Evolutionary conservation across 208 protist species (phyloP), one percentile per base, ranked within the genome.

Genomic region (Acanthamoeba castellanii): DNA sequence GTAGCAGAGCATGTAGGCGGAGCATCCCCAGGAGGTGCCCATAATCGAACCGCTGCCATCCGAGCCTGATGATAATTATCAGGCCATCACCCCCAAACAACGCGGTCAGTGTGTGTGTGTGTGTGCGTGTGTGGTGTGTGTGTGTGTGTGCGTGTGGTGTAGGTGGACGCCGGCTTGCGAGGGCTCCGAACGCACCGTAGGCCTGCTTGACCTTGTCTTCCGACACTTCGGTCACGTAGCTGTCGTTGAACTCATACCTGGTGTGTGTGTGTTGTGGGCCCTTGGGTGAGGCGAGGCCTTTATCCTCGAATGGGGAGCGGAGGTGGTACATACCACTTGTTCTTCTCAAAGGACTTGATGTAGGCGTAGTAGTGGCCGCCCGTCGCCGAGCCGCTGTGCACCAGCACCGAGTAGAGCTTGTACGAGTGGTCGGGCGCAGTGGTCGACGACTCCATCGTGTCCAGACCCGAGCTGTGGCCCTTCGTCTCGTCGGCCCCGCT

Each of bases 331-430:
- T 76, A 96, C 95, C 95, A 96, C 34, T 95, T 95, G 42, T 84
- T 47, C 30, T 82, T 94, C 16, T 82, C 68, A n/a, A 82, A 94
- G 32, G 61, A 82, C 25, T 94, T 94, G 68, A 82, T 94, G 70
- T 94, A 94, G 55, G 89, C 82, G 55, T 96, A 96, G 96, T 96
- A 95, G 81, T 96, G 96, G 25, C 96, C 96, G 25, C 95, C 95
- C 8, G 32, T 6, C 0, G 94, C 82, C 30, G 76, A 89, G 59
- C 96, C 96, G 27, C 37, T 64, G 82, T 96, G 96, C 7, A 96
- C 94, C 16, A 96, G 76, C 45, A 96, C 96, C 25, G 78, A 74
- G 45, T 88, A 96, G 66, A 96, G 94, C 55, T 96, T 92, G 89
- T 96, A 96, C 0, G 55, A 84, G 52, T 88, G 50, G 5, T 59